Base-by-base conservation (phyloP, 805 yeast genomes). In the Starmerella sp. region DNA sequence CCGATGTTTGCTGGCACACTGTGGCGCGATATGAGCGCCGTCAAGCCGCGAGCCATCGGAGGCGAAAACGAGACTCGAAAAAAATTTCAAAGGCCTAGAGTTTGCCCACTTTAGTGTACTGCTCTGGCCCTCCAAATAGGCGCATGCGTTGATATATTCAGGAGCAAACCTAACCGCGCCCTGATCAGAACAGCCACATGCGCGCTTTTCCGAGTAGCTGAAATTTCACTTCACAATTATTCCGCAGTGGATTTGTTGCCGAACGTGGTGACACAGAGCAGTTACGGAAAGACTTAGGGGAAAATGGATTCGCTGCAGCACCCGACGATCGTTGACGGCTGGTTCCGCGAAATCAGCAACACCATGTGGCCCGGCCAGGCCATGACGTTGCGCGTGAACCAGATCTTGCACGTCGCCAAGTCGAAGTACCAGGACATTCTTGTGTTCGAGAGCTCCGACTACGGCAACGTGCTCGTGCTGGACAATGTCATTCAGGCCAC, bases 281-380 rank as follows among this genome's bases (percentile, higher is more conserved):
- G 13, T 7, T 9, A 14, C 17, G 41, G 13, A 14, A 37, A 37
- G 41, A 37, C 41, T 37, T 5, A n/a, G 29, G 29, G 43, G 43
- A 38, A 32, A 10, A 60, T 59, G 63, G 59, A 60, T 38, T 58
- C 61, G 30, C 54, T 65, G 54, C 58, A 62, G 32, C 66, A 63
- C 60, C 60, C 60, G 30, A 43, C 62, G 5, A 57, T 64, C 45
- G 48, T 54, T 39, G 89, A 93, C 72, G 97, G 97, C 67, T 91
- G 98, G 98, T 91, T 91, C 75, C 82, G 91, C 66, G 98, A 91
- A 73, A 77, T 86, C 70, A 86, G 95, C 62, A 87, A 90, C 71
- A 86, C 95, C 68, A 85, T 88, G 87, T 91, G 96, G 95, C 97
- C 98, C 34, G 98, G 98, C 62, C 96, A 90, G 77, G 97, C 97